Evolutionary conservation across 2,329 filamentous ascomycete genomes (phyloP), one percentile per base, ranked within the genome.

Genomic region (Phoma sp.): DNA sequence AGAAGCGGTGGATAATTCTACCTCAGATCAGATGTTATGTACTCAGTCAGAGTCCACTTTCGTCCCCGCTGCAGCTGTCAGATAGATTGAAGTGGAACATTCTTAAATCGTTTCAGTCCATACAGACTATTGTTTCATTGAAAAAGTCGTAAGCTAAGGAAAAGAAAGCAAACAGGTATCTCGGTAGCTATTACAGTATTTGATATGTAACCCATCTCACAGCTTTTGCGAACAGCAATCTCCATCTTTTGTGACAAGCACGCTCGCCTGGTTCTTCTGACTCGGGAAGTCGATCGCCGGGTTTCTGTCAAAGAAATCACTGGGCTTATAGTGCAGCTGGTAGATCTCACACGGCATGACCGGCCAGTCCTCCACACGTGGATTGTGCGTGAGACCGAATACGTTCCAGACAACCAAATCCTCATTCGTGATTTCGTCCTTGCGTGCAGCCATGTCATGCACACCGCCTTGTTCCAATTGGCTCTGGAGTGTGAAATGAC

Each of bases 231-330:
- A 67, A 24, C 69, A 71, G 0, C 66, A 66, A 37, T 67, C 68
- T 10, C 13, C 33, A 13, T 43, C 62, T 35, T 62, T 65, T 30
- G 40, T 57, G 6, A 69, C 66, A 44, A 74, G 45, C 27, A 73
- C 68, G 29, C 59, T 65, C 0, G 70, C 61, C 7, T 59, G 35
- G 10, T 74, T 74, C 64, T 67, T 71, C n/a, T 54, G 58, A 7
- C 63, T 66, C 2, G 81, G 81, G 22, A 84, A 80, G 69, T 84
- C 81, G 46, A 84, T 76, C 4, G 78, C 77, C 0, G 82, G 82
- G 45, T 84, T 84, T 27, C 69, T 74, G 2, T 75, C 76, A 58
- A 84, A 84, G 74, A 84, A 84, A 60, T 84, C 81, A 8, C 77
- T 73, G 0, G 82, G 81, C 36, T 78, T 76, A 47, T 83, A 71